phyloP scores from a whole-genome alignment of 2,329 filamentous ascomycete species.

The Aspergillus sp. region DNA sequence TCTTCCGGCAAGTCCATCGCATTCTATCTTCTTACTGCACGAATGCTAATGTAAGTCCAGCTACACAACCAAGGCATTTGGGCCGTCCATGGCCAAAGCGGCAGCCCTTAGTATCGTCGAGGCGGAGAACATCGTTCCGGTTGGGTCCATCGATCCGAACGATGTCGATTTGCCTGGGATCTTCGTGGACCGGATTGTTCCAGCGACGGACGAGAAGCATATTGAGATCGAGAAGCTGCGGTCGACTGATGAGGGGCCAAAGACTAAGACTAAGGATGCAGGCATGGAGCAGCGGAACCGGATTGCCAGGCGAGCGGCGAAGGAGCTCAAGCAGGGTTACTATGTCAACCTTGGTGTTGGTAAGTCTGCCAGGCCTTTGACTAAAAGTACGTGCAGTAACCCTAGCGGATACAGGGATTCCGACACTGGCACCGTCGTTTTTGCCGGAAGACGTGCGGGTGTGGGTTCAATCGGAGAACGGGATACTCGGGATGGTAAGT shows the following conservation, averaged over 20 bases:
- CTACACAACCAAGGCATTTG: conserved; percentile 67
- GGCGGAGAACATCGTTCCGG: conserved; percentile 71
- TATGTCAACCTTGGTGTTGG: conserved; percentile 29
- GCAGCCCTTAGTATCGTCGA: conserved; percentile 71
- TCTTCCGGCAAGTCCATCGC: conserved; percentile 52
- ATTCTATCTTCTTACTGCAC: conserved; percentile 30
- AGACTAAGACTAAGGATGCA: conserved; percentile 27
- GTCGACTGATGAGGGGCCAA: conserved; percentile 29
- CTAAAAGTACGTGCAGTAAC: not conserved
- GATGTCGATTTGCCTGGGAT: conserved; percentile 73
- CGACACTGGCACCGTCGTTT: conserved; percentile 72
- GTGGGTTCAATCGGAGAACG: conserved; percentile 80
- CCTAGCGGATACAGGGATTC: conserved; percentile 50
- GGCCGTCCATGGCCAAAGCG: conserved; percentile 70
- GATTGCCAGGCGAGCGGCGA: conserved; percentile 67
- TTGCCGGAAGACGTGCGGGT: conserved; percentile 60
- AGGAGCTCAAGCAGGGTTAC: conserved; percentile 60
- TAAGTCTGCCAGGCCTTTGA: conserved; percentile 9
- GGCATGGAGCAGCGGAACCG: conserved; percentile 38
- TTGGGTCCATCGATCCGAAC: conserved; percentile 63
- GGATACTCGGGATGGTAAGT: conserved; percentile 61
- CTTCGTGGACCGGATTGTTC: conserved; percentile 72
- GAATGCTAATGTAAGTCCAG: conserved; percentile 10
- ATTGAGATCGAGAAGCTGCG: conserved; percentile 60
- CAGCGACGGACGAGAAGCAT: conserved; percentile 59